A percentile compares a stretch with the other conserved stretches of the same genome.
Conservation (phyloP, 495 filamentous ascomycete species). For the Annulohypoxylon maeteangense region DNA sequence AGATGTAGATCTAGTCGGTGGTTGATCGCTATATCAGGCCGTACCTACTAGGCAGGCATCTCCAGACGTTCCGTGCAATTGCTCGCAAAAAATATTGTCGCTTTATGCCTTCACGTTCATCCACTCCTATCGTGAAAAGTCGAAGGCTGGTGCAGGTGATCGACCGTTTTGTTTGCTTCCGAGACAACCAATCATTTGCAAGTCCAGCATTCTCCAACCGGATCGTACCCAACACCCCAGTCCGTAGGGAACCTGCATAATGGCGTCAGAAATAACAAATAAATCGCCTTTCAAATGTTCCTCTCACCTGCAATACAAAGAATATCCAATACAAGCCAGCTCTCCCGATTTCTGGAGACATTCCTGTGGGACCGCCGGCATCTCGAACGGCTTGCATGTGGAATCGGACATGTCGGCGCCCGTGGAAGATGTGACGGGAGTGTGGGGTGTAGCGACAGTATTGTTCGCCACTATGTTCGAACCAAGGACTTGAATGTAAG, state of each 20-base stretch:
- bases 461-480: conserved; percentile 30
- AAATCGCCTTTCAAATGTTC: not conserved
- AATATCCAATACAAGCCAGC: conserved; percentile 22
- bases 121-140: not conserved
- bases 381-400: conserved; percentile 28
- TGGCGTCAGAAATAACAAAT: not conserved
- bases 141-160: not conserved
- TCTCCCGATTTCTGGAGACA: conserved; percentile 27
- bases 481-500: conserved; percentile 20
- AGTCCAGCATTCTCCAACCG: conserved; percentile 33
- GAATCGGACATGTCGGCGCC: not conserved
- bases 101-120: not conserved
- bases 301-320: conserved; percentile 25
- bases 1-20: not conserved
- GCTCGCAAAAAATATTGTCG: not conserved
- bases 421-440: not conserved
- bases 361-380: conserved; percentile 23
- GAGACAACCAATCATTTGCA: conserved; percentile 22
- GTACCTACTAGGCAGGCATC: too few relatives aligned
- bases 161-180: not conserved
- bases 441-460: not conserved
- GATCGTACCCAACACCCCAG: conserved; percentile 32
- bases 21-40: not conserved
- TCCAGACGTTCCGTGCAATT: not conserved
- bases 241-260: conserved; percentile 29